Evolutionary conservation across 1,139 yeast species (phyloP), one percentile per base, ranked within the genome.

Genomic region (Candida mesenterica): DNA sequence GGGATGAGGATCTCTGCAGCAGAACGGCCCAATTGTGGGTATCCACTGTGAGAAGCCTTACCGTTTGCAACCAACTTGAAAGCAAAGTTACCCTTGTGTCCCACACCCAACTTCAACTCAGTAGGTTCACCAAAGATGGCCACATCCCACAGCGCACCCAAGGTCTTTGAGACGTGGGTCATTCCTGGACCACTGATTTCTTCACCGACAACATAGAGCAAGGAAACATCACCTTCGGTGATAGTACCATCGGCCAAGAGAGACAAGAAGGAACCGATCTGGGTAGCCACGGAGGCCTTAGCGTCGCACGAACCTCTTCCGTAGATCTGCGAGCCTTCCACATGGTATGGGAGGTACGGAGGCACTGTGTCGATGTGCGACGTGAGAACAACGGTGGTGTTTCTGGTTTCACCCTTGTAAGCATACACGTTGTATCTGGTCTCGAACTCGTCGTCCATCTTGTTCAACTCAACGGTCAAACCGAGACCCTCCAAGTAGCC

Each of bases 61-160:
- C 90, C 90, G 6, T 58, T 49, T 16, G 75, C 79, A 20, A 55
- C 46, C 26, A 79, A 48, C 22, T 64, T 52, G 40, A 77, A 59
- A 45, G 59, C 38, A 46, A 65, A 64, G 42, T 63, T 53, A 49
- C 90, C 82, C 52, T 82, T 82, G 50, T 82, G 90, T 7, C 89
- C 89, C 5, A 75, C 75, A 2, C 85, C 87, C 16, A 82, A 64
- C 9, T 19, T 79, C 52, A 73, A 62, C 45, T 81, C 88, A 0
- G 90, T 82, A 14, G 90, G 89, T 51, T 82, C 90, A 10, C 89
- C 89, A 55, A 82, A 82, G 30, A 82, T 71, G 16, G 75, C 88
- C 4, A 72, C 50, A 5, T 75, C 76, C 86, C 87, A 82, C 2
- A 57, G 51, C 9, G 71, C 72, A 19, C 67, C 68, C 32, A 77